Evolutionary conservation across 2,329 filamentous ascomycete genomes (phyloP), one percentile per base, ranked within the genome.

Genomic region (Pochonia chlamydosporia): DNA sequence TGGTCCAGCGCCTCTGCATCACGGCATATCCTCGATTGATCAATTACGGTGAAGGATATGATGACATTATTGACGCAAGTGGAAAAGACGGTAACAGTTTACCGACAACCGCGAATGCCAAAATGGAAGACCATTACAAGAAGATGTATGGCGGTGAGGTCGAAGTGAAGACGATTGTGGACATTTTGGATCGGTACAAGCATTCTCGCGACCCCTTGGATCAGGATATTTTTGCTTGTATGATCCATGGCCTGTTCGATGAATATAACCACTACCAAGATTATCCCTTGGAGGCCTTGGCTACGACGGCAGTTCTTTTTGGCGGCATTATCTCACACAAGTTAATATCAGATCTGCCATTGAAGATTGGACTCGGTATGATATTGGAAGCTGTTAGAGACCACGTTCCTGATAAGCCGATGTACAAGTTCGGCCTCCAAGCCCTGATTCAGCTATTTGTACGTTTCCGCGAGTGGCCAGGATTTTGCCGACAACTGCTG

Each of bases 381-480:
- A 95, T 99, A 53, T 74, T 97, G n/a, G 91, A 99, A 64, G 89
- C 93, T 11, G 90, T 99, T 21, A 80, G 89, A 54, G 90, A 96
- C 53, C 89, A 93, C 59, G 72, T 78, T 26, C 82, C 87, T 1
- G 87, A 95, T 26, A 84, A 91, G 51, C 84, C 89, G 1, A 97
- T 99, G 93, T 97, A 93, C 73, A 96, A 96, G 59, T 99, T 99
- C 62, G 93, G 95, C 10, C 77, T 99, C 11, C 93, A 99, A 63
- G 93, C 93, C 14, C 78, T 99, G 50, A 85, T 96, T 63, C 90
- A 97, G 64, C 79, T 97, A 46, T 84, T 89, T 47, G 77, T 81
- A 33, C 82, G 93, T 35, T 81, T 99, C 42, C 78, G 82, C 4
- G 93, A 99, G 62, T 99, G 93, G 93, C 89, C 90, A n/a, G 88